Conservation (phyloP, 345 rosid genomes). For the Stellera chamaejasme region DNA sequence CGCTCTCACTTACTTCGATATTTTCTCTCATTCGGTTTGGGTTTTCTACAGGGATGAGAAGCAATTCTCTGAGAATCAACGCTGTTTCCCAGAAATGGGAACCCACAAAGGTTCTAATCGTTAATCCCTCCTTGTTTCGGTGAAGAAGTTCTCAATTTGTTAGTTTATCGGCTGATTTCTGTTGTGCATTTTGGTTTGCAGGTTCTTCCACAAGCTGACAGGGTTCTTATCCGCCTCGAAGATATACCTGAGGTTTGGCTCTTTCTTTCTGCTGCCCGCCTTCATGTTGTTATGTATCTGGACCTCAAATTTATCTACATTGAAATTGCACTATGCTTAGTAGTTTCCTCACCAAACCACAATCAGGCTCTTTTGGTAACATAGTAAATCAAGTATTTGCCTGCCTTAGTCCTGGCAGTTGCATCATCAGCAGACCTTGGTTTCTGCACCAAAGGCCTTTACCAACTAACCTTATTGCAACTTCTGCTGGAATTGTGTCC, state of each 20-base stretch:
- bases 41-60: conserved; percentile 28
- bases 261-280: background rate
- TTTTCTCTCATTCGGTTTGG: background rate
- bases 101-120: conserved; percentile 50
- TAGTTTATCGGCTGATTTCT: background rate
- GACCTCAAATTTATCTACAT: too few species aligned
- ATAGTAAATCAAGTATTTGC: too few species aligned
- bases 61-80: conserved; percentile 44
- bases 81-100: conserved; percentile 73
- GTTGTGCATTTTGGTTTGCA: conserved; percentile 17
- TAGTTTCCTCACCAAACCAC: too few species aligned
- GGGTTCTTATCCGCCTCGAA: conserved; percentile 84
- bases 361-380: too few species aligned
- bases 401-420: too few species aligned
- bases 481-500: too few species aligned
- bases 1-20: background rate
- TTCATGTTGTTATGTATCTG: background rate
- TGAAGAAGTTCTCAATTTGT: background rate
- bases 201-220: conserved; percentile 95
- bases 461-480: too few species aligned
- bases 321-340: too few species aligned
- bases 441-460: too few species aligned
- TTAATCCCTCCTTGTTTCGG: background rate
- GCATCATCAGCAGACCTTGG: too few species aligned
- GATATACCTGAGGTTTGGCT: conserved; percentile 57